Percentiles rank a stretch among this genome's conserved stretches.
These are phyloP conservation scores for Forsythia viridissima DNA, from an alignment of 257 asterid genomes.

Conservation along the genomic window DNA sequence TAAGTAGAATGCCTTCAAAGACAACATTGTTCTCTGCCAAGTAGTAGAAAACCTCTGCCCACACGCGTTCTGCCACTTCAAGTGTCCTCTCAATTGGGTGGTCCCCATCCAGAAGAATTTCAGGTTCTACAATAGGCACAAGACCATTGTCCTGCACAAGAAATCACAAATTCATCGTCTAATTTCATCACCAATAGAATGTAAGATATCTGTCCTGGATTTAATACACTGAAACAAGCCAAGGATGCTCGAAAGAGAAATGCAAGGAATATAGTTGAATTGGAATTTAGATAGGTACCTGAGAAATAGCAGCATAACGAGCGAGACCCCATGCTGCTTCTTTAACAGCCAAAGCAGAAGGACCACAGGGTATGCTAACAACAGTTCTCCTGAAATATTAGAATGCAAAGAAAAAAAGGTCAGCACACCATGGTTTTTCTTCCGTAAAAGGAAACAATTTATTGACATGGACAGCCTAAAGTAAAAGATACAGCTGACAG, in stretches of 20 bases:
- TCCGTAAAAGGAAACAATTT: background rate
- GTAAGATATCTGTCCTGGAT: background rate
- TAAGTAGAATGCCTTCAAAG: constrained; percentile 50
- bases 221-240: background rate
- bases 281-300: constrained; percentile 25
- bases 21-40: constrained; percentile 49
- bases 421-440: background rate
- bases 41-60: constrained; percentile 62
- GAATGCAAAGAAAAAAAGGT: background rate
- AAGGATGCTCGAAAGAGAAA: background rate
- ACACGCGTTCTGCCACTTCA: constrained; percentile 52
- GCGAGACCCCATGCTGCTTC: constrained; percentile 69
- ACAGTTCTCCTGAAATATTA: constrained; percentile 49
- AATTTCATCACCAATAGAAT: background rate
- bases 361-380: constrained; percentile 57
- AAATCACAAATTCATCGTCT: background rate
- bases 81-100: constrained; percentile 56
- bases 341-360: constrained; percentile 62
- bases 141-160: constrained; percentile 53
- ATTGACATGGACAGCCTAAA: background rate
- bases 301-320: constrained; percentile 59
- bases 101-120: constrained; percentile 58
- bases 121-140: constrained; percentile 61
- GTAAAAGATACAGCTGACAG: background rate
- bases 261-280: background rate